Percentiles rank a stretch among this genome's conserved stretches.
These are phyloP conservation scores for Rhizopogon vesiculosus DNA, from an alignment of 768 basidiomycete species.

Conservation along the genomic window DNA sequence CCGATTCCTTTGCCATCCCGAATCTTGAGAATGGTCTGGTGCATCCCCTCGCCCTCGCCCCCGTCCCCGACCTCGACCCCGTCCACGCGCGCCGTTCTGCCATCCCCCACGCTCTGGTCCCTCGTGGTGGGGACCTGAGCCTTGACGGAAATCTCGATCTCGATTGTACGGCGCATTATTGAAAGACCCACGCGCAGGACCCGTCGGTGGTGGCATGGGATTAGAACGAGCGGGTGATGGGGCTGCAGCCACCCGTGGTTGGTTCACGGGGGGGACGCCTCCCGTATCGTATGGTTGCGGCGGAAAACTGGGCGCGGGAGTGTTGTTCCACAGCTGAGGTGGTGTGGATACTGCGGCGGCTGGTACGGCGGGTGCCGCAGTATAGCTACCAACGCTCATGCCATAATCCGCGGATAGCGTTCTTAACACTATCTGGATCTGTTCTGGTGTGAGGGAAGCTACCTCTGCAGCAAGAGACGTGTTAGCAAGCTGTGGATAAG, in stretches of 20 bases:
- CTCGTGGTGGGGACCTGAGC: constrained; percentile 20
- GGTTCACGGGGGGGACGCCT: constrained; percentile 18
- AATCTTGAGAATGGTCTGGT: constrained; percentile 42
- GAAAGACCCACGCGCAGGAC: constrained; percentile 16
- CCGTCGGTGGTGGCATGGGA: constrained; percentile 10
- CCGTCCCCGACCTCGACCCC: constrained; percentile 28
- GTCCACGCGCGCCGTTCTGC: constrained; percentile 20
- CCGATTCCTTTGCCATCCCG: constrained; percentile 54
- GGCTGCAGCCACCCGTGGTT: constrained; percentile 21
- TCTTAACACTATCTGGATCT: constrained; percentile 64
- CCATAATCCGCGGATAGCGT: constrained; percentile 44
- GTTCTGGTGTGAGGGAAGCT: constrained; percentile 70
- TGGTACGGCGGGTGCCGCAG: constrained; percentile 24
- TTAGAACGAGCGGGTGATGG: constrained; percentile 15
- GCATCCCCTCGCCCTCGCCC: constrained; percentile 25
- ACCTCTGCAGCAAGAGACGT: constrained; percentile 65
- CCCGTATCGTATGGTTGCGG: constrained; percentile 7
- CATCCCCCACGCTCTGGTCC: constrained; percentile 31
- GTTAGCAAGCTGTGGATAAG: constrained; percentile 35
- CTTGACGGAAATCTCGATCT: constrained; percentile 18
- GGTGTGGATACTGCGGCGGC: constrained; percentile 21
- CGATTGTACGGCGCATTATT: constrained; percentile 24
- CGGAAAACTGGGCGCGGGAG: constrained; percentile 7
- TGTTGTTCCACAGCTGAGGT: constrained; percentile 12
- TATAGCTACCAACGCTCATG: constrained; percentile 23